A percentile compares a stretch with the other conserved stretches of the same genome.
These are phyloP conservation scores for Teratosphaeria destructans DNA, from an alignment of 2,329 filamentous ascomycete species.

Conservation along the genomic window DNA sequence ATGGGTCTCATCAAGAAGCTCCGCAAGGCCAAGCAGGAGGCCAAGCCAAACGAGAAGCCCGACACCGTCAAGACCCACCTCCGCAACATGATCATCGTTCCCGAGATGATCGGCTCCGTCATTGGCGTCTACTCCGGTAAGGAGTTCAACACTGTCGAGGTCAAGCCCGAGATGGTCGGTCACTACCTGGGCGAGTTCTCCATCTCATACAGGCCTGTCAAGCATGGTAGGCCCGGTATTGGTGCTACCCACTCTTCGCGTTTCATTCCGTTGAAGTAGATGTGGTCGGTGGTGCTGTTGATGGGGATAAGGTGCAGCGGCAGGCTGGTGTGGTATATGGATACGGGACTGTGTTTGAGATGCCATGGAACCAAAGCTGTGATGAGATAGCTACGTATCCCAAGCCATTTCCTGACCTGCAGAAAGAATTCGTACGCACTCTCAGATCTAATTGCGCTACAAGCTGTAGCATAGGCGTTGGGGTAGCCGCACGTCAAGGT, in stretches of 20 bases:
- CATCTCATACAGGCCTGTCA: constrained; percentile 99
- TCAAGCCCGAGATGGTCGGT: constrained; percentile 99
- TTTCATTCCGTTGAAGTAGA: constrained; percentile 99
- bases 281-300: background rate
- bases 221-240: constrained; percentile 99
- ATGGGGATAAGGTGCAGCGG: background rate
- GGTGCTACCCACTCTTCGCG: constrained; percentile 99
- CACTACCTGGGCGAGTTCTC: constrained; percentile 99
- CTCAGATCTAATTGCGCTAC: no score
- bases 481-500: no score
- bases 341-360: background rate
- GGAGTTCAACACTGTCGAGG: constrained; percentile 99
- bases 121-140: constrained; percentile 99
- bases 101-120: constrained; percentile 98
- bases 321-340: background rate
- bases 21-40: constrained; percentile 98
- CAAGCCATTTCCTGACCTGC: background rate
- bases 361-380: background rate
- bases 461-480: no score
- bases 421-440: no score
- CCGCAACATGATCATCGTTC: constrained; percentile 99
- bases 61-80: constrained; percentile 99
- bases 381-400: background rate
- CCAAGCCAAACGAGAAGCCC: constrained; percentile 99
- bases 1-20: constrained; percentile 99